Percentiles rank a stretch among this genome's conserved stretches.
Conservation (phyloP, 495 filamentous ascomycete genomes). For the Sporormia fimetaria region DNA sequence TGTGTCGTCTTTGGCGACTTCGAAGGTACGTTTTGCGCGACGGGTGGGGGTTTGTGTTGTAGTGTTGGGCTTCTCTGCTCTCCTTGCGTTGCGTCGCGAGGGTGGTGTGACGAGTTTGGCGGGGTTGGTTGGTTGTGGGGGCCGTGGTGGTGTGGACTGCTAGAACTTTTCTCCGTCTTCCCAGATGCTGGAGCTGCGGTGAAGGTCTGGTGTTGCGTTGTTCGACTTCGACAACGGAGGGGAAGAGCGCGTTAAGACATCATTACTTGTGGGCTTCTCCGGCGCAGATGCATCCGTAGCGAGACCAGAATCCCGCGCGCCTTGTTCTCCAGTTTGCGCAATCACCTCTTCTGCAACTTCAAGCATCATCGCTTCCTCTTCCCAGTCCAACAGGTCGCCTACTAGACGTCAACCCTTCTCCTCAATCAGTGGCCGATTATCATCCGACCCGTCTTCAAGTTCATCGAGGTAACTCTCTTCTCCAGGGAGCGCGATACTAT, state of each 20-base stretch:
- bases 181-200: conserved; percentile 18
- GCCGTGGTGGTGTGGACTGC: conserved; percentile 12
- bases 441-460: not conserved
- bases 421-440: conserved; percentile 1
- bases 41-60: not conserved
- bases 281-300: too few relatives aligned
- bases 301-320: too few relatives aligned
- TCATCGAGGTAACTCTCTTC: conserved; percentile 20
- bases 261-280: too few relatives aligned
- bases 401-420: conserved; percentile 1
- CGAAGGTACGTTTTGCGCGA: conserved; percentile 10
- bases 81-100: not conserved
- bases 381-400: conserved; percentile 11
- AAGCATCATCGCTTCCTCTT: conserved; percentile 17
- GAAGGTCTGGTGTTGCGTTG: not conserved
- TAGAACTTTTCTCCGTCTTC: conserved; percentile 24
- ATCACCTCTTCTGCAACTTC: conserved; percentile 4
- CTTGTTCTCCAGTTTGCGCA: too few relatives aligned
- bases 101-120: not conserved
- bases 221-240: not conserved
- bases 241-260: too few relatives aligned
- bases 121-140: not conserved
- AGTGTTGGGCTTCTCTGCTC: not conserved
- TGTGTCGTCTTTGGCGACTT: conserved; percentile 10
- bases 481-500: conserved; percentile 26